Evolutionary conservation across 139 green algal species (phyloP).

Genomic region (Coelastrella sp.): DNA sequence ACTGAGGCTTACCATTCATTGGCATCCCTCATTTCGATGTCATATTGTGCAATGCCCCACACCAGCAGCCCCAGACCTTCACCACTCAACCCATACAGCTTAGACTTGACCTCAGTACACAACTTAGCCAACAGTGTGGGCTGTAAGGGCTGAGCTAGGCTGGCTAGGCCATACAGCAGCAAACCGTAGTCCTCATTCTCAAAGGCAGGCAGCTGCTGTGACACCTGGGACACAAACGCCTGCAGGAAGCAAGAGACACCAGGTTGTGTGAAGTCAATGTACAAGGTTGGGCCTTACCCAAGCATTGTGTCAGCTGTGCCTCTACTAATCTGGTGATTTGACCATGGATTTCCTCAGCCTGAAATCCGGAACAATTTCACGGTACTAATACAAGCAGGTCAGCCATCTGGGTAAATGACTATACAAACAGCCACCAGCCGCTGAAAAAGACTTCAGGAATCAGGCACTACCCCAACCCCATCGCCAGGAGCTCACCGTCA

Average conservation of each 20-base stretch:
- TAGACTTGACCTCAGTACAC: constrained; percentile 6
- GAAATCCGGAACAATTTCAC: too few relatives aligned
- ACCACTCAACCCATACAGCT: constrained; percentile 42
- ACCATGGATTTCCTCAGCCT: too few relatives aligned
- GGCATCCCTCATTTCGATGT: constrained; percentile 1
- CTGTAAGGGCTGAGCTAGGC: constrained; percentile 52
- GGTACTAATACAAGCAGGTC: too few relatives aligned
- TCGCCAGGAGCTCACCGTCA: constrained; percentile 33
- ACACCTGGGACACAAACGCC: constrained; percentile 48
- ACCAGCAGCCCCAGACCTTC: constrained; percentile 54
- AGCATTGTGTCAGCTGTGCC: too few relatives aligned
- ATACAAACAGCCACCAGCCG: too few relatives aligned
- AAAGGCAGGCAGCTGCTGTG: constrained; percentile 44
- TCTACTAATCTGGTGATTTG: too few relatives aligned
- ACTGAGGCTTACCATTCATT: constrained; percentile 1
- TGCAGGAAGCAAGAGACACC: not conserved
- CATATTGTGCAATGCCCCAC: constrained; percentile 54
- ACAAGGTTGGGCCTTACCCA: not conserved
- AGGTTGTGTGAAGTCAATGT: not conserved
- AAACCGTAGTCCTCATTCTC: constrained; percentile 54
- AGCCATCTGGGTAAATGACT: too few relatives aligned
- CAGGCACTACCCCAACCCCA: too few relatives aligned
- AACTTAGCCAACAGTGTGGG: constrained; percentile 25
- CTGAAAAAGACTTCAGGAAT: too few relatives aligned
- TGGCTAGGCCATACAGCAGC: constrained; percentile 56